Evolutionary conservation across 169 alveolate species (phyloP), one percentile per base, ranked within the genome.

Genomic region (Neospora caninum): DNA sequence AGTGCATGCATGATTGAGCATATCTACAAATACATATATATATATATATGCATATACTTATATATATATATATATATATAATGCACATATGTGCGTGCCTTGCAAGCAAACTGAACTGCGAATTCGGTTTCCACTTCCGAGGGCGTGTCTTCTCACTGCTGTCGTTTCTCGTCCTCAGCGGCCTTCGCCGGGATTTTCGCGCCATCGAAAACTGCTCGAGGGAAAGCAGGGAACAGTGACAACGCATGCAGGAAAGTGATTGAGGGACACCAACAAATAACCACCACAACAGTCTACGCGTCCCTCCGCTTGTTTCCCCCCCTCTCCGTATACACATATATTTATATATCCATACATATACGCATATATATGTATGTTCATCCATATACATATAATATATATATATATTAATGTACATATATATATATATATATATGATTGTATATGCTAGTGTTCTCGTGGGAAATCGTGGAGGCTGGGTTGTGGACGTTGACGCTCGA

Each of bases 201-300:
- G 41, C 96, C 96, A 43, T 94, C 96, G 34, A 94, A 94, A 29
- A 94, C 96, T 94, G 88, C 25, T 27, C 13, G 89, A 82, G 4
- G 27, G 4, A 22, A 80, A 80, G 9, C 27, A 34, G 27, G 27
- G 10, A 10, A 6, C 88, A 25, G 53, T 25, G 88, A 18, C 45
- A 13, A 49, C 58, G 58, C 58, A 49, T 49, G 58, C 58, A 49
- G 58, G 13, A 49, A 49, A 49, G 13, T 49, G 13, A 49, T 7
- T 49, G 22, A 4, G 58, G 58, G 4, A 4, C 58, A 49, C 58
- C 58, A 7, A 4, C 58, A 49, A n/a, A 13, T 4, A 49, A 49
- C 58, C 22, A 7, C 58, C 13, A 4, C 4, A 49, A 13, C 13
- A 7, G 22, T 49, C 58, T 49, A 49, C 4, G 22, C 58, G 58